phyloP scores from a whole-genome alignment of 176 grass and related monocot species.

The Eragrostis nindensis region DNA sequence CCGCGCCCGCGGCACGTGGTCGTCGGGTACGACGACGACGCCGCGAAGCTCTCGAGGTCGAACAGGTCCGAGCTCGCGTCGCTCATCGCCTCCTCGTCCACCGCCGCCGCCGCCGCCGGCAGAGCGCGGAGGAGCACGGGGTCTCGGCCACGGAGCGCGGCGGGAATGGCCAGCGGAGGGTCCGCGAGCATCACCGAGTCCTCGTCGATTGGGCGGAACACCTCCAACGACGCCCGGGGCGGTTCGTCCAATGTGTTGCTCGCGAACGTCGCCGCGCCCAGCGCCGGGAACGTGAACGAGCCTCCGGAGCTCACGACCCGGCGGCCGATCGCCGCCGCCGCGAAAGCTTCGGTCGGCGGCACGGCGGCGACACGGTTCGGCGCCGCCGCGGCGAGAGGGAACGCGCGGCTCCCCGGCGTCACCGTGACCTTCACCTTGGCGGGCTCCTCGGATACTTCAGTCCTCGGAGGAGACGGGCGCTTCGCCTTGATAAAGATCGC shows the following conservation, averaged over 20 bases:
- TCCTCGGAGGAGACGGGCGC: neutral
- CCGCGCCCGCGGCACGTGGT: slow-evolving; percentile 41
- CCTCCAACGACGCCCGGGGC: slow-evolving; percentile 65
- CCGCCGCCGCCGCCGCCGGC: neutral
- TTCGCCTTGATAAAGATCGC: slow-evolving; percentile 26
- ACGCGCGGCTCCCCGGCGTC: slow-evolving; percentile 26
- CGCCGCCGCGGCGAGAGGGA: slow-evolving; percentile 20
- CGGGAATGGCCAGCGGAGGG: neutral
- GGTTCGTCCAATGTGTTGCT: no score
- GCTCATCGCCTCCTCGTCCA: slow-evolving; percentile 60
- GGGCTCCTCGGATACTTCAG: neutral
- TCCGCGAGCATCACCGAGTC: slow-evolving; percentile 41
- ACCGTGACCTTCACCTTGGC: slow-evolving; percentile 40
- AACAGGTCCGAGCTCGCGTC: slow-evolving; percentile 78
- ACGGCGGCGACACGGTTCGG: neutral
- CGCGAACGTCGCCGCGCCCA: slow-evolving; percentile 10
- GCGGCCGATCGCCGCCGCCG: slow-evolving; percentile 22
- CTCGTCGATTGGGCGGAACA: slow-evolving; percentile 60
- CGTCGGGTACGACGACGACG: slow-evolving; percentile 56
- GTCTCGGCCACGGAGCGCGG: neutral
- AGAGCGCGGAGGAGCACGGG: neutral
- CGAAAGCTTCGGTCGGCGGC: neutral
- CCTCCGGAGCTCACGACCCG: slow-evolving; percentile 42
- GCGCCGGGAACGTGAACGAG: slow-evolving; percentile 58
- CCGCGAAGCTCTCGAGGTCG: slow-evolving; percentile 72